Evolutionary conservation across 768 basidiomycete species (phyloP).

Genomic region (Udeniomyces megalosporus): DNA sequence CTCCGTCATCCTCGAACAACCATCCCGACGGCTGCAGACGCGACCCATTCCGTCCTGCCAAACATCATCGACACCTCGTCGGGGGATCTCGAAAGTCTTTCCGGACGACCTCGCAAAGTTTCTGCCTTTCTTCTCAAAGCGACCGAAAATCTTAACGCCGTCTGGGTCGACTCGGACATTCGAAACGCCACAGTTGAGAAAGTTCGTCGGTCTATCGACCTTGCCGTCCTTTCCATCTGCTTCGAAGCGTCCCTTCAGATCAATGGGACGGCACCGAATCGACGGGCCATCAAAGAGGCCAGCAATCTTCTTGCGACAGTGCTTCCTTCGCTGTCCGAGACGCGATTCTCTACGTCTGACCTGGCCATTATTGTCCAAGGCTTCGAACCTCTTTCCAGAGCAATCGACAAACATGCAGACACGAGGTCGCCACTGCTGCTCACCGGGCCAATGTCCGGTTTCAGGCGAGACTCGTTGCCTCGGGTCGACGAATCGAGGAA

Average conservation of each 20-base stretch:
- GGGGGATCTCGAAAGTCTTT: neutral
- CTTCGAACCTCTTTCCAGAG: slow-evolving; percentile 45
- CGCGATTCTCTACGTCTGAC: slow-evolving; percentile 46
- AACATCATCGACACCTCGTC: neutral
- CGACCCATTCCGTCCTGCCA: neutral
- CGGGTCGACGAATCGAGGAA: neutral
- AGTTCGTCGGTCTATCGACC: slow-evolving; percentile 51
- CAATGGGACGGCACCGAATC: slow-evolving; percentile 49
- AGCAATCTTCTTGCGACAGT: slow-evolving; percentile 37
- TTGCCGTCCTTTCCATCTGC: slow-evolving; percentile 46
- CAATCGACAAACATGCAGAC: neutral
- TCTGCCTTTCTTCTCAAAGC: slow-evolving; percentile 48
- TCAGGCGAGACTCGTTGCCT: slow-evolving; percentile 40
- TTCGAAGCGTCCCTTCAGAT: slow-evolving; percentile 50
- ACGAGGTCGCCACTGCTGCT: slow-evolving; percentile 38
- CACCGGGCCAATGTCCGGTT: slow-evolving; percentile 41
- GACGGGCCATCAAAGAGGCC: slow-evolving; percentile 47
- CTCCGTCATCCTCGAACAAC: slow-evolving; percentile 31
- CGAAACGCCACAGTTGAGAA: slow-evolving; percentile 43
- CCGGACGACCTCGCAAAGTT: slow-evolving; percentile 29
- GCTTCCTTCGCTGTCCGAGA: slow-evolving; percentile 32
- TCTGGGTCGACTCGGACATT: slow-evolving; percentile 37
- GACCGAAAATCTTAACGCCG: slow-evolving; percentile 38
- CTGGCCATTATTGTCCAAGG: slow-evolving; percentile 48
- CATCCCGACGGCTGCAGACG: no score